phyloP scores from a whole-genome alignment of 2,329 filamentous ascomycete species.

The Fusarium coffeatum region DNA sequence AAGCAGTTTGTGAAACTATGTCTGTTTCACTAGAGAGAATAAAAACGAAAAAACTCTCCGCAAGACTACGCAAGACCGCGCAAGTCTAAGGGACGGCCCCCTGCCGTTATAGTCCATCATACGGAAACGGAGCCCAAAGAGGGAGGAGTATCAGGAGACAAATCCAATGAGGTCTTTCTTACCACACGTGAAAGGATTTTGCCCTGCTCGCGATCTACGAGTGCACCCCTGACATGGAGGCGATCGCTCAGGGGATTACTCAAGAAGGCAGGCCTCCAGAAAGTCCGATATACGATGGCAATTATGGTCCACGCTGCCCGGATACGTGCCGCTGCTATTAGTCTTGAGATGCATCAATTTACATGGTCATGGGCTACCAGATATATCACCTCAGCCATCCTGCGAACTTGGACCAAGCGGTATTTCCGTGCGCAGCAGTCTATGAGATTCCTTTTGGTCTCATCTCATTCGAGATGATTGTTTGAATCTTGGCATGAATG shows the following conservation, averaged over 20 bases:
- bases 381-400: conserved; percentile 16
- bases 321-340: conserved; percentile 29
- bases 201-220: conserved; percentile 32
- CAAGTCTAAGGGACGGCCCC: conserved; percentile 10
- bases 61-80: not conserved
- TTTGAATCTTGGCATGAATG: conserved; percentile 41
- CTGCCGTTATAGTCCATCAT: not conserved
- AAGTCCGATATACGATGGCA: conserved; percentile 23
- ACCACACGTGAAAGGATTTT: conserved; percentile 20
- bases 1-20: conserved; percentile 38
- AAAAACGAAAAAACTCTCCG: conserved; percentile 18
- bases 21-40: conserved; percentile 38
- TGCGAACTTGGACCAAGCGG: conserved; percentile 14
- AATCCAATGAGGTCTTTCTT: conserved; percentile 23
- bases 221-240: conserved; percentile 24
- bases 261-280: conserved; percentile 25
- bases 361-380: conserved; percentile 7
- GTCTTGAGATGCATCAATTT: conserved; percentile 22
- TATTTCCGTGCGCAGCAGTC: conserved; percentile 8
- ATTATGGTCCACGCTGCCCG: conserved; percentile 22
- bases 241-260: conserved; percentile 40
- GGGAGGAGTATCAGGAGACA: conserved; percentile 36
- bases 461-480: conserved; percentile 36
- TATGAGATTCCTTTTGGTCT: conserved; percentile 22
- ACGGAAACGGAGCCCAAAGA: conserved; percentile 28